A percentile compares a stretch with the other conserved stretches of the same genome.
Evolutionary conservation across 805 yeast species (phyloP).

Genomic region (Grigorovia humatica): DNA sequence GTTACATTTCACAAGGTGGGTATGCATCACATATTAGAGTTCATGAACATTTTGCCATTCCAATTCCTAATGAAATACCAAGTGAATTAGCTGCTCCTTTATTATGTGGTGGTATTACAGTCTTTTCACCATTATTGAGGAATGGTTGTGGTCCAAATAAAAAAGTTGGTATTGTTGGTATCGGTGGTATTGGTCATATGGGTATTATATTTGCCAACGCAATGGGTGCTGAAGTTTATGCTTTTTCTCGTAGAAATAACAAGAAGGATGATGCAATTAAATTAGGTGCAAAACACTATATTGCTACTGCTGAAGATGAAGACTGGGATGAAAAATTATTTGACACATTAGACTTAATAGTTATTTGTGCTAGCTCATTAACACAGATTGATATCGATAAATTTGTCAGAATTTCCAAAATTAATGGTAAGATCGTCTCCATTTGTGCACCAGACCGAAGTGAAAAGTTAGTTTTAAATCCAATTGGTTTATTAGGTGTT

Average conservation of each 20-base stretch:
- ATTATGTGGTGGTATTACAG: slow-evolving; percentile 71
- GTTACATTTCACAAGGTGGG: slow-evolving; percentile 52
- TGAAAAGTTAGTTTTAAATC: slow-evolving; percentile 8
- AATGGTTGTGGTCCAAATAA: slow-evolving; percentile 40
- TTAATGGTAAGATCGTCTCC: slow-evolving; percentile 29
- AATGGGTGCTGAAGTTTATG: slow-evolving; percentile 49
- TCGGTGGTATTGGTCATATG: slow-evolving; percentile 51
- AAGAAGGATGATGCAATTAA: slow-evolving; percentile 41
- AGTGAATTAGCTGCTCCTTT: slow-evolving; percentile 57
- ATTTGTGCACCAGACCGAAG: slow-evolving; percentile 16
- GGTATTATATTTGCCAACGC: slow-evolving; percentile 49
- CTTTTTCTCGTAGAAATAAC: slow-evolving; percentile 41
- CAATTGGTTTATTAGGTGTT: slow-evolving; percentile 16
- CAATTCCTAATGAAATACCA: slow-evolving; percentile 46
- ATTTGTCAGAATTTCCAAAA: slow-evolving; percentile 21
- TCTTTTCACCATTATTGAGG: slow-evolving; percentile 54
- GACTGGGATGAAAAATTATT: slow-evolving; percentile 30
- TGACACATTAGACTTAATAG: slow-evolving; percentile 36
- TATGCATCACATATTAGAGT: slow-evolving; percentile 58
- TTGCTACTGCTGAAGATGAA: slow-evolving; percentile 43
- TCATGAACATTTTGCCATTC: slow-evolving; percentile 52
- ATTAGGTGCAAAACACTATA: slow-evolving; percentile 43
- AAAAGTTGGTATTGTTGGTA: slow-evolving; percentile 44
- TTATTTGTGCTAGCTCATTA: slow-evolving; percentile 39
- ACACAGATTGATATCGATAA: slow-evolving; percentile 31